Base-by-base conservation (phyloP, 768 basidiomycete species). In the Mycena vitilis region DNA sequence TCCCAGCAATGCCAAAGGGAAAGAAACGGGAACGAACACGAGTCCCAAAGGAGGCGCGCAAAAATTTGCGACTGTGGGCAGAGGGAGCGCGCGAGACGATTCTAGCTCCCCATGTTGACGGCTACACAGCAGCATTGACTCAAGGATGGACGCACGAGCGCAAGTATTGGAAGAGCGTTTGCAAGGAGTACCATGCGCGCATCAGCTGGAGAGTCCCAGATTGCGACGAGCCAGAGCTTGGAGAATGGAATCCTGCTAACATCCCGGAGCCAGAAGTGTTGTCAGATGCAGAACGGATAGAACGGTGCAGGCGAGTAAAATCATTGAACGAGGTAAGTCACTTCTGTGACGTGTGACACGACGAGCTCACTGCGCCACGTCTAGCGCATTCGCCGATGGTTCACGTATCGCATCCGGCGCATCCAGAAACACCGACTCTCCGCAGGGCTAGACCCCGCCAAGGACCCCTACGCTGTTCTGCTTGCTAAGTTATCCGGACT, bases 341-440 rank as follows among this genome's bases (percentile, higher is more conserved):
- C 30, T 18, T 15, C 30, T 52, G 8, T 18, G n/a, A 48, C 20
- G 8, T 7, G 47, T 34, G 25, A 18, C 44, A 5, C 15, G 16
- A 5, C 15, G 16, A 11, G 15, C 6, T 22, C 48, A 8, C 15
- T 1, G 25, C 23, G 49, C n/a, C 4, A 49, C 38, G 30, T 30
- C 30, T 30, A 68, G 66, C 60, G 66, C 18, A 68, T 68, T 48
- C 42, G 30, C 0, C 59, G 66, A 13, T 68, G 66, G 47, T 23
- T 34, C 7, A 34, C 20, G 2, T 65, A 65, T 40, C 45, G 65
- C 8, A 38, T 38, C 20, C 44, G 44, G 1, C 13, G 18, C 6
- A 13, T 45, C 18, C 18, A 45, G 15, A 45, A 45, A 20, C 44
- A 45, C 16, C 13, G 44, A 45, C 2, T 45, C 7, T 45, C 44